Evolutionary conservation across 495 filamentous ascomycete genomes (phyloP), one percentile per base, ranked within the genome.

Genomic region (Aspergillus homomorphus): DNA sequence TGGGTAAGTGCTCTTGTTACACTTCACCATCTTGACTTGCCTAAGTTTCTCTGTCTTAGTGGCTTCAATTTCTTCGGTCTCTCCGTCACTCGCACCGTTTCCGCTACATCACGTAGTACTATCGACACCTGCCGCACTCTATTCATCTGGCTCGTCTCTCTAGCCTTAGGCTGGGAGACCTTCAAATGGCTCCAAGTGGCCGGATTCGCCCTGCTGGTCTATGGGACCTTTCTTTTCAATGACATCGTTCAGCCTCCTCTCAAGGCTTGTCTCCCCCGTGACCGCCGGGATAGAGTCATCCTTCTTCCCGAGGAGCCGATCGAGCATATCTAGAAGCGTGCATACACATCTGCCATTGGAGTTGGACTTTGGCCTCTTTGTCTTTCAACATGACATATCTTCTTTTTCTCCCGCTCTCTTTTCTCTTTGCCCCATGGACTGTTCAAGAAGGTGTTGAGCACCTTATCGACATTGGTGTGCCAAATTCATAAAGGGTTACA

Each of bases 21-120:
- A n/a, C 43, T 46, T 8, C 53, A 50, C 22, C 24, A 21, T 14
- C 42, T 18, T 57, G 33, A 8, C 7, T 23, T 38, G 24, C 26
- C 55, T 64, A 54, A 53, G 12, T 14, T 45, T 55, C 54, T 45
- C 24, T 45, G 46, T 54, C 18, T 7, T 64, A 93, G 92, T 41
- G 91, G 93, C 52, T 98, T 97, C 84, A 98, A 98, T 77, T 98
- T 92, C 80, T 98, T 98, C 73, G 94, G 94, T 28, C 85, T 98
- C 16, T 89, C 87, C 5, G 92, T 98, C 8, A 98, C 94, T 2
- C 85, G 90, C 41, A 84, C 74, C 61, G 91, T 98, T 52, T 90
- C 86, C 45, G 94, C 94, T 20, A 98, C 94, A 0, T 89, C 92
- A 0, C 86, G 94, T 51, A 95, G 90, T 56, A 96, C 92, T 14